These are phyloP conservation scores for Rhodosporidiobolus sp. DNA, from an alignment of 768 basidiomycete species.

Conservation along the genomic window DNA sequence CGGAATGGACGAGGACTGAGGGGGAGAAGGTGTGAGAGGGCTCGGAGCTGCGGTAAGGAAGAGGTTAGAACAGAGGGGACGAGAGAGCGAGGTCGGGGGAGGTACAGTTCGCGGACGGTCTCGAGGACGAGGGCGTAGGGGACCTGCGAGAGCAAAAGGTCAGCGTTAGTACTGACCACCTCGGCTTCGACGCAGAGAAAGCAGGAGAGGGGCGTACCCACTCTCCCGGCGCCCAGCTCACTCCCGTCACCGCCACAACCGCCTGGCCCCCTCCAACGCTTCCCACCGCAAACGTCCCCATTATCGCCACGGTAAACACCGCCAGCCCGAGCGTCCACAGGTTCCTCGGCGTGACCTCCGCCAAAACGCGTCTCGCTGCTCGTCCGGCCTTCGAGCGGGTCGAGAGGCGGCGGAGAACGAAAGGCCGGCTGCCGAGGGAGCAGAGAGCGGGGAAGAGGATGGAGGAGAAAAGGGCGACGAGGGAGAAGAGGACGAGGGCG, in stretches of 20 bases:
- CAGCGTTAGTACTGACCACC: background rate
- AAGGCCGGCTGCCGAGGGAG: background rate
- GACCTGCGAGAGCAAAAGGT: background rate
- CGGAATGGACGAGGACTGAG: background rate
- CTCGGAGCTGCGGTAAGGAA: background rate
- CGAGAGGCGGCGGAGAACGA: constrained; percentile 2
- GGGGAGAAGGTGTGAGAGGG: background rate
- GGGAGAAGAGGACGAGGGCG: constrained; percentile 72
- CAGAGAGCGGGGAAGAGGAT: constrained; percentile 66
- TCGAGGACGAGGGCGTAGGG: background rate
- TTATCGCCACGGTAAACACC: constrained; percentile 73
- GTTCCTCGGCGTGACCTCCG: constrained; percentile 24
- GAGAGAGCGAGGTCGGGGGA: background rate
- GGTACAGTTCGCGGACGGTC: background rate
- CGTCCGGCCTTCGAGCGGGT: constrained; percentile 1
- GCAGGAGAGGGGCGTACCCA: constrained; percentile 65
- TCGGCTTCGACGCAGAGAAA: too few species aligned
- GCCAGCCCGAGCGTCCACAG: constrained; percentile 67
- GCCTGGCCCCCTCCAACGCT: constrained; percentile 64
- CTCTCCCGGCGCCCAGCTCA: constrained; percentile 86
- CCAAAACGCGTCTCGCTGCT: background rate
- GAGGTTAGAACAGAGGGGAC: background rate
- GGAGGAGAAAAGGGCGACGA: constrained; percentile 68
- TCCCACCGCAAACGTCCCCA: constrained; percentile 57
- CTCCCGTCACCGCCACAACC: constrained; percentile 72